Base-by-base conservation (phyloP, 2,329 filamentous ascomycete genomes). In the Pyricularia sp. region DNA sequence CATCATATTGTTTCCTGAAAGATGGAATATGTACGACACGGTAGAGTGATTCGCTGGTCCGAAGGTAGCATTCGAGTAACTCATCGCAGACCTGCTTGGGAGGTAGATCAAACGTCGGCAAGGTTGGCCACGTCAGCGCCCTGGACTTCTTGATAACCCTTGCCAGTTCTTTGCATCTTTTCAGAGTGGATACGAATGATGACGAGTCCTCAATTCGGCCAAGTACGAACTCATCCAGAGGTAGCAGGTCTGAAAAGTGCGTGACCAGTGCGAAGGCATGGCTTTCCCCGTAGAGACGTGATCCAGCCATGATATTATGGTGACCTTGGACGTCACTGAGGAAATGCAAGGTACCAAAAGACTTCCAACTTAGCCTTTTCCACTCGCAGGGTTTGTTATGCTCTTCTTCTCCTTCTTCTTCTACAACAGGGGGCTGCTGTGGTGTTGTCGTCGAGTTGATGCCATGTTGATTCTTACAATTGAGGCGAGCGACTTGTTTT, bases 21-120 rank as follows among this genome's bases (percentile, higher is more conserved):
- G 79, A 81, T 0, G 84, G 84, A 0, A 83, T 71, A 70, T 88
- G 82, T 9, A 88, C 66, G 28, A 88, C 77, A 2, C 85, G 79
- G 67, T 83, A 78, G 19, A 82, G 79, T 1, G 81, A 80, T 69
- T 87, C 84, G 57, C 83, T 79, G 0, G 81, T 81, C 62, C 82
- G 75, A 22, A 88, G 73, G 73, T 86, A 86, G 33, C 75, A 72
- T 9, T 80, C 75, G 19, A 86, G 73, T 1, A 86, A 76, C 63
- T 77, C 72, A 66, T 86, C 82, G 0, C 81, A 78, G 0, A 83
- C 66, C 0, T 72, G 71, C 12, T 73, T 72, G 0, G 71, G 24
- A 0, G 85, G 84, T 0, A 88, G 69, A 60, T 79, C 74, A 0
- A 68, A 67, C 0, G 72, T 79, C 22, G 75, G 76, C 13, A 69